These are phyloP conservation scores for Carex scoparia DNA, from an alignment of 176 grass and related monocot species.

Conservation along the genomic window DNA sequence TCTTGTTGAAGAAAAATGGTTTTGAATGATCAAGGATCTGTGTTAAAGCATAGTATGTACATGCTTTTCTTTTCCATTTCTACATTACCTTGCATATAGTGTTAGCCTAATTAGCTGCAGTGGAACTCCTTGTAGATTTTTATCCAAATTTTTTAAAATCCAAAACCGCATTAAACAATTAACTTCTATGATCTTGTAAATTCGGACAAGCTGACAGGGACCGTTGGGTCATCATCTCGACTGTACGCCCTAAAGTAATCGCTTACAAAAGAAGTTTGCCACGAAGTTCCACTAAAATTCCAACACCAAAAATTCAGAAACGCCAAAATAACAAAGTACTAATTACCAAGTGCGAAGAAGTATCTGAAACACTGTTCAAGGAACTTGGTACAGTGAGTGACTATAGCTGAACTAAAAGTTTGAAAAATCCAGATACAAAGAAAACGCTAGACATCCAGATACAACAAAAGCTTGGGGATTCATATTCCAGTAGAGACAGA, in stretches of 20 bases:
- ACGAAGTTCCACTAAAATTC: background rate
- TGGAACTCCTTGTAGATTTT: background rate
- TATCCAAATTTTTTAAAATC: background rate
- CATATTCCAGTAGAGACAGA: background rate
- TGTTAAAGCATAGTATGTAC: background rate
- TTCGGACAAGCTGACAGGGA: background rate
- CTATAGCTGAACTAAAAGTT: background rate
- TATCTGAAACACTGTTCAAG: background rate
- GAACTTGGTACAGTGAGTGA: too few relatives aligned
- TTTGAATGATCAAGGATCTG: background rate
- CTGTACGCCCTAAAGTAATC: background rate
- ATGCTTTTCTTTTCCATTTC: background rate
- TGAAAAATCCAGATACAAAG: background rate
- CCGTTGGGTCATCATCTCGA: background rate
- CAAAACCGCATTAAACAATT: background rate
- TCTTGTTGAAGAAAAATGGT: background rate
- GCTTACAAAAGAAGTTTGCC: background rate
- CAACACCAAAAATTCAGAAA: background rate
- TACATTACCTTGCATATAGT: background rate
- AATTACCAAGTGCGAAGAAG: background rate
- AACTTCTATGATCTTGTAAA: background rate
- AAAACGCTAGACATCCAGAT: background rate
- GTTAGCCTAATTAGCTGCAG: background rate
- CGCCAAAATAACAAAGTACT: background rate
- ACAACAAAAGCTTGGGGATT: background rate